A percentile compares a stretch with the other conserved stretches of the same genome.
These are phyloP conservation scores for Colletotrichum siamense DNA, from an alignment of 2,329 filamentous ascomycete species.

Conservation along the genomic window DNA sequence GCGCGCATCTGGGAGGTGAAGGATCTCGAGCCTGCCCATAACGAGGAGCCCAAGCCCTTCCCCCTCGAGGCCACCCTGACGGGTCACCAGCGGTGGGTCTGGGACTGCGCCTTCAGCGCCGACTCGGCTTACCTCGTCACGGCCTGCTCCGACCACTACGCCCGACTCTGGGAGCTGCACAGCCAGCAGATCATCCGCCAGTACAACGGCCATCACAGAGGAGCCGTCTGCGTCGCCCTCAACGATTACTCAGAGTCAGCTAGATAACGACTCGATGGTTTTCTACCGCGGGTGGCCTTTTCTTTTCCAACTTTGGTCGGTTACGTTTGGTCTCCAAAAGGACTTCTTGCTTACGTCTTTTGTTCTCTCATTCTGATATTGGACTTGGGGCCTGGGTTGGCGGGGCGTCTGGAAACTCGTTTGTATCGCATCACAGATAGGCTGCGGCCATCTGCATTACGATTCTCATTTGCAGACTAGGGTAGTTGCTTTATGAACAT, in stretches of 20 bases:
- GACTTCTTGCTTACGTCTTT: constrained; percentile 4
- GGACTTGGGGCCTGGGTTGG: constrained; percentile 17
- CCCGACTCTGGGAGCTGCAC: constrained; percentile 85
- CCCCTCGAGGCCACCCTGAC: constrained; percentile 86
- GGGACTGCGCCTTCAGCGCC: constrained; percentile 95
- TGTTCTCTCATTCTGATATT: background rate
- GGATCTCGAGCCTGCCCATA: constrained; percentile 62
- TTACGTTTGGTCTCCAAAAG: constrained; percentile 6
- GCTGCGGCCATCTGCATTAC: constrained; percentile 13
- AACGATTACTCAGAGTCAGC: constrained; percentile 78
- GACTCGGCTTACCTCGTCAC: constrained; percentile 94
- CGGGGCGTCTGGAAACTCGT: constrained; percentile 22
- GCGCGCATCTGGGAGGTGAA: constrained; percentile 94
- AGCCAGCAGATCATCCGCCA: constrained; percentile 91
- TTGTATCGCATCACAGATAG: constrained; percentile 12
- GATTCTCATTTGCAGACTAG: constrained; percentile 1
- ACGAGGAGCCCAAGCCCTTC: constrained; percentile 63
- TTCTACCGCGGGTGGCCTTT: background rate
- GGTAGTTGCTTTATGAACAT: constrained; percentile 4
- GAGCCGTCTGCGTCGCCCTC: constrained; percentile 89
- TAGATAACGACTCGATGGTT: constrained; percentile 16
- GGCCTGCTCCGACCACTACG: constrained; percentile 92
- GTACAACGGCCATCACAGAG: constrained; percentile 93
- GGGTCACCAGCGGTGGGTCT: constrained; percentile 94
- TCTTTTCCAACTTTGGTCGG: background rate